Evolutionary conservation across 1,284 basidiomycete species (phyloP), one percentile per base, ranked within the genome.

Genomic region (Lentinus polychrous): DNA sequence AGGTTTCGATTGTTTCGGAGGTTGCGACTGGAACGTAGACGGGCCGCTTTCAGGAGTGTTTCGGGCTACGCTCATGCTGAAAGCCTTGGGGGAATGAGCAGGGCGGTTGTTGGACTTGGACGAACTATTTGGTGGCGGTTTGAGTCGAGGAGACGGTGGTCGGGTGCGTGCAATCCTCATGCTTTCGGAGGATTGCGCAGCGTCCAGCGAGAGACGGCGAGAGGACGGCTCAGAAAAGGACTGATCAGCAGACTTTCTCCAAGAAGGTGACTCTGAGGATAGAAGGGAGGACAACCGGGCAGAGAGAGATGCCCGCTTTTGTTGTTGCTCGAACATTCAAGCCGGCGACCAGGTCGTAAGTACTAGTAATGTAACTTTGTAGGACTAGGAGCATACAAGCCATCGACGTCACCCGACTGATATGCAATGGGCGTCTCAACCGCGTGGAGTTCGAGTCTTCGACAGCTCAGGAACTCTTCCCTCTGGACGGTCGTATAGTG

Each of bases 101-200:
- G 24, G 40, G 5, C 34, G 12, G 18, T 14, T 46, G 14, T 34
- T 27, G 27, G n/a, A n/a, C 20, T 18, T 38, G 14, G 39, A 40
- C 39, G 8, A 18, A 23, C 22, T 40, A 40, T 7, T 40, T 8
- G 33, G 14, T 41, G 35, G 34, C 42, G 31, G 33, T 40, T 37
- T n/a, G 42, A 12, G 18, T 39, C 48, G 39, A 15, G 55, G 55
- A 14, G 55, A 54, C 11, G 55, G 55, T 39, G 55, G 52, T 17
- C 52, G 43, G 14, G 55, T 56, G 50, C 55, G 55, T 44, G 43
- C 42, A n/a, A 41, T 31, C 52, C 50, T 51, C 50, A 52, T 56
- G 45, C 34, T 38, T 18, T 49, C 32, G 23, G 33, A 23, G 34
- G 22, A 35, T 14, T 18, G 8, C 7, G 18, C 22, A n/a, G 17